Evolutionary conservation across 2,329 filamentous ascomycete species (phyloP), one percentile per base, ranked within the genome.

Genomic region (Sclerotinia nivalis): DNA sequence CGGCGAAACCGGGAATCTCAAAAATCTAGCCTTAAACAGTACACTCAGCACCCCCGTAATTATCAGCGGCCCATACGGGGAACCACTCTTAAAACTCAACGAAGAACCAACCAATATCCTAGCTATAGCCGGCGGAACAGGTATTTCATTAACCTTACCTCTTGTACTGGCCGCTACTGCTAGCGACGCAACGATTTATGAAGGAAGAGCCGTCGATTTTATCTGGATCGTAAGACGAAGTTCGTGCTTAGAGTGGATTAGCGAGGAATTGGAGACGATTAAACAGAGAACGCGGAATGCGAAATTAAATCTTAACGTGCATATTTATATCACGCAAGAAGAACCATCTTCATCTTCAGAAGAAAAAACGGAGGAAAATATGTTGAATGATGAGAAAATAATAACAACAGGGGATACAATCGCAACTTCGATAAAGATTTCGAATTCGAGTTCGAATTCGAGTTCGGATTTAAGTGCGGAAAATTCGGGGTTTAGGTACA

Each of bases 201-300:
- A 47, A 54, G 58, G 58, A 47, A 28, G 66, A 13, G 72, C 81
- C 71, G 77, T 91, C 2, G 85, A 89, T 74, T 84, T 92, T n/a
- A 80, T 91, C 69, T 92, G 89, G 89, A 85, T 86, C 1, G 82
- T 91, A 50, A 83, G 88, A 20, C 83, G 85, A 54, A 80, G 80
- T 9, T 76, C 78, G 9, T 86, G 91, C 71, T 77, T 87, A 22
- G 80, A 82, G 28, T 92, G 89, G 88, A 80, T 91, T 13, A 78
- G 80, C 37, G 75, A 80, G 8, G 89, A 92, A 76, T 79, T 91
- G 15, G 80, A 83, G 15, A 70, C 70, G 2, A 72, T 82, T 9
- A 79, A 91, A 13, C 80, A 79, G 6, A 80, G 80, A 10, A 78
- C 80, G 1, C 80, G 80, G 4, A 75, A 78, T 2, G 72, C 74